Percentiles rank a stretch among this genome's conserved stretches.
These are phyloP conservation scores for Cajanus cajan DNA, from an alignment of 306 rosid genomes.

Conservation along the genomic window DNA sequence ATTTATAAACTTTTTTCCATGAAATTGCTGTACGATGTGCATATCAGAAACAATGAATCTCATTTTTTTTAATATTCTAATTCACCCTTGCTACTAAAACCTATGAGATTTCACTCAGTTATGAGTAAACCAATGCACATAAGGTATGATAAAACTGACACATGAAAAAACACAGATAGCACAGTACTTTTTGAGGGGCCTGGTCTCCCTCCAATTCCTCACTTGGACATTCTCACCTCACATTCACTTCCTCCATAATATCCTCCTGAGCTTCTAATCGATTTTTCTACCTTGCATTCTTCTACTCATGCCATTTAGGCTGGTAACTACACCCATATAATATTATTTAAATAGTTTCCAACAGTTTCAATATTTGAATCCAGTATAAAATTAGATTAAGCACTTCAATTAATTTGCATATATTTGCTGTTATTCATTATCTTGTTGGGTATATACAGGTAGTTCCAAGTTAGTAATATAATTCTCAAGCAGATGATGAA, in stretches of 20 bases:
- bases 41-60: neutral
- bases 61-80: neutral
- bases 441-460: neutral
- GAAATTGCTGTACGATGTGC: neutral
- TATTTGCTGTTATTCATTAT: neutral
- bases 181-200: neutral
- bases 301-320: neutral
- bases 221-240: neutral
- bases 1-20: neutral
- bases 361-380: neutral
- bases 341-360: neutral
- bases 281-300: neutral
- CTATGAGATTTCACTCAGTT: neutral
- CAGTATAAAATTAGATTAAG: neutral
- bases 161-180: neutral
- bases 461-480: neutral
- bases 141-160: neutral
- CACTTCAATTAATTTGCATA: neutral
- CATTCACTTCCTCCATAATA: neutral
- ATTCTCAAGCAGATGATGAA: neutral
- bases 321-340: neutral
- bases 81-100: neutral
- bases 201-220: neutral
- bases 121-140: neutral
- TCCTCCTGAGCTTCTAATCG: neutral